Evolutionary conservation across 495 filamentous ascomycete species (phyloP).

Genomic region (Hypoxylon trugodes): DNA sequence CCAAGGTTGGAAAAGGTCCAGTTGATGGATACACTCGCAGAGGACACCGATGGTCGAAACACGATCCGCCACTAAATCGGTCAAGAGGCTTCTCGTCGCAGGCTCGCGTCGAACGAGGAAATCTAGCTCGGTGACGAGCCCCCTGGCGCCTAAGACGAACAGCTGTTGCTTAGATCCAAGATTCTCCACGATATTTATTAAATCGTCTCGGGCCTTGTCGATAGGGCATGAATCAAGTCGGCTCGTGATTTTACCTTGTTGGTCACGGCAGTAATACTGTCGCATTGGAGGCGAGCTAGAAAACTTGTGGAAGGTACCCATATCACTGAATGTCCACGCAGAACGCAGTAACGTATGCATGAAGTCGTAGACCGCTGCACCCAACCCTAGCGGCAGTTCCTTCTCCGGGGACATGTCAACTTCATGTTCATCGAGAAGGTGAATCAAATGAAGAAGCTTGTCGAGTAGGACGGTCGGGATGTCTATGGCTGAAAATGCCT

Average conservation of each 20-base stretch:
- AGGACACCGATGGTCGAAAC: conserved; percentile 7
- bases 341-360: not conserved
- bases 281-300: not conserved
- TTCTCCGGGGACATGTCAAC: not conserved
- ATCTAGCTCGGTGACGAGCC: not conserved
- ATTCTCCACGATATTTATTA: not conserved
- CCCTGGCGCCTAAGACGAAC: not conserved
- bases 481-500: not conserved
- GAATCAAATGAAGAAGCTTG: not conserved
- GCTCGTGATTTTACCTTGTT: not conserved
- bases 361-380: not conserved
- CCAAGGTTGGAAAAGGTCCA: conserved; percentile 4
- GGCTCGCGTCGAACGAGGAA: not conserved
- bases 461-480: not conserved
- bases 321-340: not conserved
- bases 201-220: not conserved
- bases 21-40: not conserved
- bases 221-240: too few species aligned
- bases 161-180: not conserved
- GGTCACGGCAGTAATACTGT: not conserved
- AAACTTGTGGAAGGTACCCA: not conserved
- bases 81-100: not conserved
- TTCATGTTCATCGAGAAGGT: not conserved
- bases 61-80: not conserved
- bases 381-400: not conserved